phyloP scores from a whole-genome alignment of 2,329 filamentous ascomycete species.

The Chaetomium sp. region DNA sequence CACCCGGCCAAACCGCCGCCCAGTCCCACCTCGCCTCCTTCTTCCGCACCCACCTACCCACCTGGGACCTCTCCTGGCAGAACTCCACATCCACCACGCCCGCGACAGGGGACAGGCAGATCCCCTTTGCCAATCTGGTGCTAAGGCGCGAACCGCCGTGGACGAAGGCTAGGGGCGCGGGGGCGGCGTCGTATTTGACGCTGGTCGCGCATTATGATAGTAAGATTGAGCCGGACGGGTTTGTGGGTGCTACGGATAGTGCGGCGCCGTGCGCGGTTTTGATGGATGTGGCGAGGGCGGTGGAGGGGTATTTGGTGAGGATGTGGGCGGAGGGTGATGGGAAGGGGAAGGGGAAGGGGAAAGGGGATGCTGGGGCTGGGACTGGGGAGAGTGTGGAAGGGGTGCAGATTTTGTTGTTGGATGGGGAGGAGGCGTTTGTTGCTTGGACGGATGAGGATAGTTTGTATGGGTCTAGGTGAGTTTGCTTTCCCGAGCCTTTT shows the following conservation, averaged over 20 bases:
- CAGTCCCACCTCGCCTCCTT: constrained; percentile 80
- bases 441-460: constrained; percentile 67
- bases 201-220: constrained; percentile 82
- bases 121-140: constrained; percentile 74
- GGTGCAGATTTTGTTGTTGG: constrained; percentile 71
- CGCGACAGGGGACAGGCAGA: constrained; percentile 52
- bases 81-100: constrained; percentile 84
- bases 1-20: constrained; percentile 62
- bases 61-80: constrained; percentile 76
- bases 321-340: constrained; percentile 57
- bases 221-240: constrained; percentile 64
- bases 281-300: constrained; percentile 64
- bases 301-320: constrained; percentile 64
- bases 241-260: constrained; percentile 79
- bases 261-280: constrained; percentile 81
- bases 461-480: constrained; percentile 66
- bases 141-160: constrained; percentile 74
- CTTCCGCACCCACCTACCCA: constrained; percentile 70
- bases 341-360: constrained; percentile 45
- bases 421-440: constrained; percentile 76
- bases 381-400: constrained; percentile 54
- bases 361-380: constrained; percentile 31
- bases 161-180: constrained; percentile 42
- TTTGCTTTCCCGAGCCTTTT: background rate
- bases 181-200: constrained; percentile 66